These are phyloP conservation scores for Gracilaria gracilis DNA, from an alignment of 23 red algal species.

Conservation along the genomic window DNA sequence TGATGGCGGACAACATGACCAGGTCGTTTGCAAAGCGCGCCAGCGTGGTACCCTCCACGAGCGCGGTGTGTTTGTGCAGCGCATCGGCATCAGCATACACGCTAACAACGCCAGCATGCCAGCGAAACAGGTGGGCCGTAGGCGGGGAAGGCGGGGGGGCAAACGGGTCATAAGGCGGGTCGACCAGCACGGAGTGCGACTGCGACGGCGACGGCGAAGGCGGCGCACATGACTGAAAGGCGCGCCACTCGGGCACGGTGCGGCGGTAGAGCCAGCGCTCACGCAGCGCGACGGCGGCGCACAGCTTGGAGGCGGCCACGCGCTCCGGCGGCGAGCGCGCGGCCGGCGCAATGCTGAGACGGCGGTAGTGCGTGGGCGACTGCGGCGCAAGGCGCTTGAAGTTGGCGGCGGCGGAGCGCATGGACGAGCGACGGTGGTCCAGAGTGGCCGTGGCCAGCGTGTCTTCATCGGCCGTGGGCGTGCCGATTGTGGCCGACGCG, in stretches of 20 bases:
- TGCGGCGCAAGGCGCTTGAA: slow-evolving; percentile 43
- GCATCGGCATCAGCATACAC: slow-evolving; percentile 36
- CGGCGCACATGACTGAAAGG: slow-evolving; percentile 3
- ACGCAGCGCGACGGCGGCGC: slow-evolving; percentile 68
- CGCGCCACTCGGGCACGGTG: slow-evolving; percentile 65
- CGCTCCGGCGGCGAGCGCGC: neutral
- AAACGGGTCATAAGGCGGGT: slow-evolving; percentile 94
- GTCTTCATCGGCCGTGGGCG: slow-evolving; percentile 1
- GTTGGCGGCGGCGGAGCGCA: slow-evolving; percentile 43
- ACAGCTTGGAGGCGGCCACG: slow-evolving; percentile 19
- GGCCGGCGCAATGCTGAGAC: slow-evolving; percentile 8
- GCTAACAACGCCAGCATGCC: slow-evolving; percentile 78
- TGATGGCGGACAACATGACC: slow-evolving; percentile 59
- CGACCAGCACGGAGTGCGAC: slow-evolving; percentile 66
- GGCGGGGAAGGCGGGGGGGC: neutral
- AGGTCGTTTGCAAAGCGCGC: slow-evolving; percentile 81
- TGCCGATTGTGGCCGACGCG: neutral
- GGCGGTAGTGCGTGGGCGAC: slow-evolving; percentile 28
- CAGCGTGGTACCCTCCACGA: slow-evolving; percentile 31
- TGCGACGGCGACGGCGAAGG: neutral
- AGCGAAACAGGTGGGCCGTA: slow-evolving; percentile 61
- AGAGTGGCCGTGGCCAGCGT: slow-evolving; percentile 31
- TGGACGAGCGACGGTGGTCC: slow-evolving; percentile 43
- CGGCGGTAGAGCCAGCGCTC: slow-evolving; percentile 77
- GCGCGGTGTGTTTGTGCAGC: slow-evolving; percentile 4